Evolutionary conservation across 176 grass and related monocot species (phyloP), one percentile per base, ranked within the genome.

Genomic region (Carex kokanica): DNA sequence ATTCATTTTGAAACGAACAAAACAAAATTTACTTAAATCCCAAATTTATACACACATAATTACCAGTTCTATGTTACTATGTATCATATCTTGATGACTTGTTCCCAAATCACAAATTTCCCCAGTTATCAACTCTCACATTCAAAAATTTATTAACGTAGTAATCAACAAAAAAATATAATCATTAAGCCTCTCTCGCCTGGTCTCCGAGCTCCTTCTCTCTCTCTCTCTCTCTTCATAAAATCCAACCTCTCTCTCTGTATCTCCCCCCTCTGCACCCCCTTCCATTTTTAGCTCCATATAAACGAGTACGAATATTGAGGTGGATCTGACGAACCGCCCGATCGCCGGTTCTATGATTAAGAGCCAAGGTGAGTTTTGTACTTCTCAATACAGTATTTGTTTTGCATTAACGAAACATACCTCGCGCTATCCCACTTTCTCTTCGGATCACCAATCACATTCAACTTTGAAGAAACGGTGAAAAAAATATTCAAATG

Each of bases 241-340:
- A 70, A 24, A 34, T 2, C 59, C 65, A 25, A 61, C 82, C 21
- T 66, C 27, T 60, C 67, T 58, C 51, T 70, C 66, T n/a, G 41
- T 79, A n/a, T 83, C 88, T 74, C 75, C 64, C 81, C 68, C 38
- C 81, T 60, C 11, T 18, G 68, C 71, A 31, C 24, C 16, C 45
- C 43, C 45, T 0, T 6, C 45, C 45, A 49, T 49, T 49, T 49
- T 49, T 49, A 49, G 45, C 45, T 12, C 45, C 10, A 49, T 49
- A 49, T 49, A 49, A 49, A 5, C 72, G 80, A 74, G 83, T 65
- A 72, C 64, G 82, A 70, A 59, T 85, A 82, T 58, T 84, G 72
- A 86, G 80, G 58, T 59, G 86, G 86, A 88, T 88, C 89, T 86
- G 34, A 74, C 79, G 75, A 64, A 34, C 82, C 25, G 12, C 59